Evolutionary conservation across 2,329 filamentous ascomycete genomes (phyloP), one percentile per base, ranked within the genome.

Genomic region (Penicillium sp.): DNA sequence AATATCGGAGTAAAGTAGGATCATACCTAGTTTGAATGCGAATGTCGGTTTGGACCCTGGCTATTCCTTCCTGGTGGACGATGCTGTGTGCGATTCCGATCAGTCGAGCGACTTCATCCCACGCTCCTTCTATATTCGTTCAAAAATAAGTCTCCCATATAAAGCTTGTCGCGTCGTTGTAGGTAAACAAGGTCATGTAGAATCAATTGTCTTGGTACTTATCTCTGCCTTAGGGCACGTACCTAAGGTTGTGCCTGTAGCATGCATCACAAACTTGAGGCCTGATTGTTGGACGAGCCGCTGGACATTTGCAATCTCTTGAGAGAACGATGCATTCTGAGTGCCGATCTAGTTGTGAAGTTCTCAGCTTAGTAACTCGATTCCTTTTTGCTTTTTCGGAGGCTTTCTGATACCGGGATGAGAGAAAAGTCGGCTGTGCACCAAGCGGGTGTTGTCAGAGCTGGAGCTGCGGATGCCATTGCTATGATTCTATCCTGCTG

Each of bases 361-460:
- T 36, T 8, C 13, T 9, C 11, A 9, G 7, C 4, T 26, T 18
- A 37, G 31, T 34, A 18, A 20, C 31, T 34, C 5, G 16, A 34
- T 10, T 32, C 8, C 7, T 34, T 11, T 18, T 34, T 34, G 14
- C 14, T 32, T 36, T 22, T 36, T 6, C 14, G 4, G 26, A 11
- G 22, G 20, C 6, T n/a, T 22, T 23, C 10, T 24, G 13, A 10
- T 47, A 63, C 60, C 2, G 89, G 88, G 48, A 94, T 82, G 49
- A 95, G 75, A 65, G 89, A 95, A 66, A 95, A 94, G 69, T 95
- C 89, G 50, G 84, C 89, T 42, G 85, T 88, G 69, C 87, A 91
- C 36, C 77, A 70, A 44, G 77, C 72, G 2, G 89, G 89, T 0
- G 87, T 89, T 6, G 44, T 47, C 14, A 64, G 48, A 10, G 49